Conservation (phyloP, 2,329 filamentous ascomycete species). For the Aspergillus pseudoviridinutans region DNA sequence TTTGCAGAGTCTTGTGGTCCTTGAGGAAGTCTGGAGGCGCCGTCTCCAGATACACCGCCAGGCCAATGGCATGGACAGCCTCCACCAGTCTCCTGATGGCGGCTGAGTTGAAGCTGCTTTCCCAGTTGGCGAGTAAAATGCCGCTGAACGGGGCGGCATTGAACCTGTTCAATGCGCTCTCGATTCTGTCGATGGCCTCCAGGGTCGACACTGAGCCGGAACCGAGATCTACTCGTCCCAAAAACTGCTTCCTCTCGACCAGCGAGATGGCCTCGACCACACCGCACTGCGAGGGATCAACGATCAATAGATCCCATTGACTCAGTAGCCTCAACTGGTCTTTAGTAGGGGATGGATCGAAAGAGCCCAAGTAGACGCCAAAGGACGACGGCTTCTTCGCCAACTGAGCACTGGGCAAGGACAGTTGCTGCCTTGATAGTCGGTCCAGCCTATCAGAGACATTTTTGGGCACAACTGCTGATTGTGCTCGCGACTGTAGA, state of each 20-base stretch:
- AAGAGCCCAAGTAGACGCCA: slow-evolving; percentile 43
- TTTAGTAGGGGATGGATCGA: slow-evolving; percentile 28
- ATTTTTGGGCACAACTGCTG: slow-evolving; percentile 22
- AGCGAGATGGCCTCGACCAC: slow-evolving; percentile 31
- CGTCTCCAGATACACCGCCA: slow-evolving; percentile 43
- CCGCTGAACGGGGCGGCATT: slow-evolving; percentile 34
- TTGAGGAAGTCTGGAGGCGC: slow-evolving; percentile 38
- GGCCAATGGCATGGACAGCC: slow-evolving; percentile 31
- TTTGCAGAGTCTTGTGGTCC: slow-evolving; percentile 33
- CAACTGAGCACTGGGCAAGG: slow-evolving; percentile 13
- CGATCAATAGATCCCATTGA: slow-evolving; percentile 43
- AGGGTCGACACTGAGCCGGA: slow-evolving; percentile 20
- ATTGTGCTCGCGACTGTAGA: slow-evolving; percentile 20
- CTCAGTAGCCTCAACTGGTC: slow-evolving; percentile 34
- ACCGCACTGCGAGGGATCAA: slow-evolving; percentile 40
- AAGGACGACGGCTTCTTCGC: slow-evolving; percentile 32
- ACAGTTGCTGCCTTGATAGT: slow-evolving; percentile 20
- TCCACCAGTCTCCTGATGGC: slow-evolving; percentile 30
- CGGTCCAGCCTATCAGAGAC: slow-evolving; percentile 20
- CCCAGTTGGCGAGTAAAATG: slow-evolving; percentile 42
- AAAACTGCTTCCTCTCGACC: slow-evolving; percentile 14
- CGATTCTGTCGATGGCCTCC: slow-evolving; percentile 25
- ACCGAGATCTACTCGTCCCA: slow-evolving; percentile 34
- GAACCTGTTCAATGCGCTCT: slow-evolving; percentile 25
- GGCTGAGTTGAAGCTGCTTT: slow-evolving; percentile 26